Evolutionary conservation across 2,329 filamentous ascomycete genomes (phyloP).

Genomic region (Tolypocladium capitatum): DNA sequence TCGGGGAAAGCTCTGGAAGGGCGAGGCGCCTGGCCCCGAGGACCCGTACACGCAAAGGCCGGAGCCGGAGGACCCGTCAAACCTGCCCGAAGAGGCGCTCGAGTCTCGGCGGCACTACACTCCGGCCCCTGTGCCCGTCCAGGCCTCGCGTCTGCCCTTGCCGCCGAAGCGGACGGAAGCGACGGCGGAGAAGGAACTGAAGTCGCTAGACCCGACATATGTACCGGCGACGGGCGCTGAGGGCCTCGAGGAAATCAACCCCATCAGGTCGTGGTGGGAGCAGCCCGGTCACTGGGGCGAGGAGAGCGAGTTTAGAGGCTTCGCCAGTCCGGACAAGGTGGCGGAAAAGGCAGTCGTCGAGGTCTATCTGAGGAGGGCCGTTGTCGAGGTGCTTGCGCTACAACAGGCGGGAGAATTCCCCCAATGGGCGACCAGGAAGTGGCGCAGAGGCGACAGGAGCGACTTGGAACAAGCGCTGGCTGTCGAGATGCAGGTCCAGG

Average conservation of each 20-base stretch:
- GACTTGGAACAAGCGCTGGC: slow-evolving; percentile 22
- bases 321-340: slow-evolving; percentile 26
- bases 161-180: slow-evolving; percentile 21
- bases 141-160: slow-evolving; percentile 17
- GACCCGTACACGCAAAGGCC: slow-evolving; percentile 24
- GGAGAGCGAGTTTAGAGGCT: slow-evolving; percentile 30
- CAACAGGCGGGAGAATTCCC: slow-evolving; percentile 16
- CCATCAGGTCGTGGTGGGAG: slow-evolving; percentile 40
- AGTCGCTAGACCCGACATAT: slow-evolving; percentile 25
- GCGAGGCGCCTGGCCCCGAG: slow-evolving; percentile 22
- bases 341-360: slow-evolving; percentile 31
- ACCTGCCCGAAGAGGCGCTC: slow-evolving; percentile 18
- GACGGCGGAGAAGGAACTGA: slow-evolving; percentile 16
- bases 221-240: slow-evolving; percentile 30
- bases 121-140: slow-evolving; percentile 13
- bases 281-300: slow-evolving; percentile 36
- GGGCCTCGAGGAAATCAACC: slow-evolving; percentile 33
- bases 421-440: slow-evolving; percentile 19
- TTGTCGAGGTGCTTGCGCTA: slow-evolving; percentile 38
- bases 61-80: slow-evolving; percentile 14
- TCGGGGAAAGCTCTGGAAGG: slow-evolving; percentile 26
- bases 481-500: slow-evolving; percentile 24
- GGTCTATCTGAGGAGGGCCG: slow-evolving; percentile 34
- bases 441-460: slow-evolving; percentile 17
- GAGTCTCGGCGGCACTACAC: slow-evolving; percentile 8